A percentile compares a stretch with the other conserved stretches of the same genome.
Conservation (phyloP, 805 yeast genomes). For the Yarrowia sp. region DNA sequence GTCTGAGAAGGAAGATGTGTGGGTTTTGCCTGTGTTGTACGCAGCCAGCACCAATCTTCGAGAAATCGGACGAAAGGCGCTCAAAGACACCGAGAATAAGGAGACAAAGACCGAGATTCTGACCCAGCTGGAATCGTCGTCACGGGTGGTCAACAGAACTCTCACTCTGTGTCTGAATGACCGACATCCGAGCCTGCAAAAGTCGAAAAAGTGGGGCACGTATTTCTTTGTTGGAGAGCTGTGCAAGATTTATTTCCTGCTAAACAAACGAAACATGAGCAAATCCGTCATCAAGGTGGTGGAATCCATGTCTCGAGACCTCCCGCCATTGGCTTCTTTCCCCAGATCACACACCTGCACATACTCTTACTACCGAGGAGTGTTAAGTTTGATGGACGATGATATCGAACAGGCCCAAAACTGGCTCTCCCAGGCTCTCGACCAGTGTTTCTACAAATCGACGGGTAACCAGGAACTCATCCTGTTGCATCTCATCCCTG, state of each 20-base stretch:
- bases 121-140: slow-evolving; percentile 57
- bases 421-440: slow-evolving; percentile 61
- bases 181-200: slow-evolving; percentile 59
- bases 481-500: slow-evolving; percentile 67
- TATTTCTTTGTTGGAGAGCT: slow-evolving; percentile 75
- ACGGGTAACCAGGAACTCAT: slow-evolving; percentile 55
- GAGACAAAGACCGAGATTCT: slow-evolving; percentile 12
- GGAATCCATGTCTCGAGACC: slow-evolving; percentile 56
- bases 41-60: slow-evolving; percentile 47
- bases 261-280: slow-evolving; percentile 74
- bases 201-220: slow-evolving; percentile 67
- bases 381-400: slow-evolving; percentile 68
- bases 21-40: slow-evolving; percentile 52
- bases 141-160: slow-evolving; percentile 71
- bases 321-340: slow-evolving; percentile 58
- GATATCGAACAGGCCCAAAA: slow-evolving; percentile 61
- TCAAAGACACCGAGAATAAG: slow-evolving; percentile 17
- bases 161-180: slow-evolving; percentile 82
- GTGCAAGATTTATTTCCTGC: slow-evolving; percentile 68
- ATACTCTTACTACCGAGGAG: slow-evolving; percentile 73
- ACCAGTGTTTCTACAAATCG: slow-evolving; percentile 47
- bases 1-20: slow-evolving; percentile 82
- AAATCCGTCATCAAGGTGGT: slow-evolving; percentile 76
- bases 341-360: slow-evolving; percentile 64
- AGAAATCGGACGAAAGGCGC: slow-evolving; percentile 29